Evolutionary conservation across 2,329 filamentous ascomycete species (phyloP).

Genomic region (Exophiala calicioides): DNA sequence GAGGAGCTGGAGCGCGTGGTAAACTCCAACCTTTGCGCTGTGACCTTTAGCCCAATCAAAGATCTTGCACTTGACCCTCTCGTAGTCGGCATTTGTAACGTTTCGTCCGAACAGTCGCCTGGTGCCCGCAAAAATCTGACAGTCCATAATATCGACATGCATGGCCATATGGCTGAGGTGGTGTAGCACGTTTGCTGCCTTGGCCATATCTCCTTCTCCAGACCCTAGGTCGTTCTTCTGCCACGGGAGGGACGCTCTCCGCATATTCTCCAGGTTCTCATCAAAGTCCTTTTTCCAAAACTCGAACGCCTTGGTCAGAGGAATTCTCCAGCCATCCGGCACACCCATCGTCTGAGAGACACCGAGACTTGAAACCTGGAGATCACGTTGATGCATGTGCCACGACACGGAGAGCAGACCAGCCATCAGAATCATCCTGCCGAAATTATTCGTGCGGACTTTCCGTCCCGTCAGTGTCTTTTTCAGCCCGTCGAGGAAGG

Average conservation of each 20-base stretch:
- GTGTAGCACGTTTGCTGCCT: constrained; percentile 83
- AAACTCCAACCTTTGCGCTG: constrained; percentile 83
- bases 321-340: constrained; percentile 84
- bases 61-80: constrained; percentile 72
- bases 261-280: constrained; percentile 59
- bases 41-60: constrained; percentile 86
- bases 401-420: constrained; percentile 89
- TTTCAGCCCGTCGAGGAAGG: constrained; percentile 89
- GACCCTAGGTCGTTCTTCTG: constrained; percentile 21
- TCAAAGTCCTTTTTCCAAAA: constrained; percentile 93
- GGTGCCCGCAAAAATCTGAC: constrained; percentile 89
- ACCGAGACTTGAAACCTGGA: constrained; percentile 84
- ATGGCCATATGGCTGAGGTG: constrained; percentile 96
- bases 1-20: constrained; percentile 86
- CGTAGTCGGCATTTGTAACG: constrained; percentile 79
- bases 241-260: constrained; percentile 28
- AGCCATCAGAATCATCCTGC: constrained; percentile 88
- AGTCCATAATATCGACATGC: constrained; percentile 93
- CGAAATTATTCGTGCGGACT: constrained; percentile 89
- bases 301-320: constrained; percentile 84
- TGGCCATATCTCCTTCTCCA: constrained; percentile 71
- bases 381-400: constrained; percentile 97
- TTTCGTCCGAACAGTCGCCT: constrained; percentile 79
- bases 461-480: constrained; percentile 80
- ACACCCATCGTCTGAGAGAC: constrained; percentile 68